Percentiles rank a stretch among this genome's conserved stretches.
Evolutionary conservation across 495 filamentous ascomycete species (phyloP).

Genomic region (Penicillium nucicola): DNA sequence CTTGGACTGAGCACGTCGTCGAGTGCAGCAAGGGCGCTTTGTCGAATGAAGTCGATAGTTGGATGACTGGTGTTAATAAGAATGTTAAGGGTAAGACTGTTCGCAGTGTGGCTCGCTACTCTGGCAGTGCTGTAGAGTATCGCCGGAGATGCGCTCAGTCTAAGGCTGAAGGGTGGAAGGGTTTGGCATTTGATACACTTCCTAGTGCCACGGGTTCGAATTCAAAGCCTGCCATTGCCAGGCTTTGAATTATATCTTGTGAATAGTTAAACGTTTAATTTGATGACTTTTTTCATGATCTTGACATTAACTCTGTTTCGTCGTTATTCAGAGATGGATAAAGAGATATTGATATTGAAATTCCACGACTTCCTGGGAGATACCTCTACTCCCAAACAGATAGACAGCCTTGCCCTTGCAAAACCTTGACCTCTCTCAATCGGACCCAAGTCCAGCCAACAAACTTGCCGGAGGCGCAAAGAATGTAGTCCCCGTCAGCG

Average conservation of each 20-base stretch:
- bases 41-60: conserved; percentile 22
- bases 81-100: conserved; percentile 27
- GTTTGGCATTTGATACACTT: conserved; percentile 4
- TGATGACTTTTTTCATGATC: not conserved
- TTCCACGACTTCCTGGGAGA: no score
- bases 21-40: conserved; percentile 17
- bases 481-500: conserved; percentile 51
- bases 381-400: not conserved
- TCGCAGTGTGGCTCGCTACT: conserved; percentile 29
- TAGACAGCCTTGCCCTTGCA: no score
- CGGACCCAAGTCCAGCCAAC: conserved; percentile 35
- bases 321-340: no score
- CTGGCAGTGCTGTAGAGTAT: conserved; percentile 18
- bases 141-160: conserved; percentile 17
- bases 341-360: no score
- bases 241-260: not conserved
- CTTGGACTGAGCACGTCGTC: conserved; percentile 19
- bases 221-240: not conserved
- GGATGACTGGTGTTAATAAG: conserved; percentile 38
- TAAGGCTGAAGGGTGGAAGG: conserved; percentile 16
- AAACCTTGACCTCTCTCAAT: conserved; percentile 1
- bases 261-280: not conserved
- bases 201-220: no score
- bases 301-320: not conserved
- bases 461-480: conserved; percentile 50